Evolutionary conservation across 2,329 filamentous ascomycete genomes (phyloP).

Genomic region (Exophiala lecanii-corni): DNA sequence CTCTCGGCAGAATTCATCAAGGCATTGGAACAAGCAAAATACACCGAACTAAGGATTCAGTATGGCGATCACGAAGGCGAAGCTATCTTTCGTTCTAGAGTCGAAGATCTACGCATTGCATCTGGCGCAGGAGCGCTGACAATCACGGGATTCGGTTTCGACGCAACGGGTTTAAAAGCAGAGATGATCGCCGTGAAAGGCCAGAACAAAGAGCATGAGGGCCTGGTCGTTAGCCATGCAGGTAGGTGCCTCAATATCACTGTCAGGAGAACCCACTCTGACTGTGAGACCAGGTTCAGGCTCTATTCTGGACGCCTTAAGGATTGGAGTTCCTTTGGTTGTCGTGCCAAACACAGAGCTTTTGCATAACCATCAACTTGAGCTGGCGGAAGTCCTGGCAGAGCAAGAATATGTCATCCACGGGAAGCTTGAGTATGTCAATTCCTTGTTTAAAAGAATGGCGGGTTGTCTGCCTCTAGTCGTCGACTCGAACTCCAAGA

Average conservation of each 20-base stretch:
- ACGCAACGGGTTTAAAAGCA: constrained; percentile 52
- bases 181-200: constrained; percentile 55
- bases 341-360: constrained; percentile 82
- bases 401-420: constrained; percentile 71
- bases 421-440: constrained; percentile 59
- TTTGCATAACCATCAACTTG: constrained; percentile 84
- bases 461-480: too few species aligned
- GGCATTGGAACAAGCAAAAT: constrained; percentile 55
- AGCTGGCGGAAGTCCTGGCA: constrained; percentile 74
- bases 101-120: constrained; percentile 23
- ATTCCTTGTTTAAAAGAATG: too few species aligned
- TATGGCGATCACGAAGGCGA: constrained; percentile 64
- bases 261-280: background rate
- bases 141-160: constrained; percentile 64
- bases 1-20: constrained; percentile 60
- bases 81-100: constrained; percentile 45
- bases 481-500: too few species aligned
- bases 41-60: constrained; percentile 71
- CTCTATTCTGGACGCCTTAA: constrained; percentile 77
- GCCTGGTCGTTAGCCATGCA: constrained; percentile 82
- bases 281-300: constrained; percentile 65
- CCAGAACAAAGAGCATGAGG: constrained; percentile 40
- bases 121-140: constrained; percentile 38
- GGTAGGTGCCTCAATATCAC: constrained; percentile 51
- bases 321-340: constrained; percentile 69